phyloP scores from a whole-genome alignment of 2,329 filamentous ascomycete species.

The Zymoseptoria tritici region DNA sequence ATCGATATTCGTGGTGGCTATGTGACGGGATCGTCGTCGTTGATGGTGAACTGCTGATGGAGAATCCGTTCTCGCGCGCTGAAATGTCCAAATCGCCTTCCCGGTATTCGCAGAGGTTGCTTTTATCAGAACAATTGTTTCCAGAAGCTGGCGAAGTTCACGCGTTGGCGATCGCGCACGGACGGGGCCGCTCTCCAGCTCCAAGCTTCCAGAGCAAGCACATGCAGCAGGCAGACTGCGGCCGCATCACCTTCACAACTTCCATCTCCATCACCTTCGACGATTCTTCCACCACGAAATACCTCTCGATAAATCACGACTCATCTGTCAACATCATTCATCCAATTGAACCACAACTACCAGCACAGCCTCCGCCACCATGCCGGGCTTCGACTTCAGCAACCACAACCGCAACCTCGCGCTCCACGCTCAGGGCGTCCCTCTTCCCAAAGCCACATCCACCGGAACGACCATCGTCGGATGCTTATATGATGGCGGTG shows the following conservation, averaged over 20 bases:
- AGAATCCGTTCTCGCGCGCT: not conserved
- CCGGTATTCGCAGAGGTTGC: not conserved
- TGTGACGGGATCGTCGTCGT: not conserved
- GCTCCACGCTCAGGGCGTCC: slow-evolving; percentile 86
- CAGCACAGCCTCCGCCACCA: slow-evolving; percentile 34
- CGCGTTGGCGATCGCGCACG: not conserved
- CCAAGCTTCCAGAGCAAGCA: not conserved
- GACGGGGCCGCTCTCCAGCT: too few relatives aligned
- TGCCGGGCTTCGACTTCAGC: slow-evolving; percentile 98
- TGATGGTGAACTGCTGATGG: not conserved
- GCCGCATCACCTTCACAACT: not conserved
- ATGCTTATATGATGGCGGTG: slow-evolving; percentile 91
- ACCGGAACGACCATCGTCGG: slow-evolving; percentile 98
- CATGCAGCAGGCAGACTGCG: not conserved
- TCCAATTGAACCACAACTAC: not conserved
- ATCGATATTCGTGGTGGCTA: not conserved
- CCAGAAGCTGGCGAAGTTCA: not conserved
- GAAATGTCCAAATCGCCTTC: not conserved
- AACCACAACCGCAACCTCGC: slow-evolving; percentile 99
- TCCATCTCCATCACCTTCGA: not conserved
- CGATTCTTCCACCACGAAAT: not conserved
- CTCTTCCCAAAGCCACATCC: slow-evolving; percentile 93
- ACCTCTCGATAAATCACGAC: not conserved
- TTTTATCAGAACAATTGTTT: not conserved
- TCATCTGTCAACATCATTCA: not conserved